Evolutionary conservation across 768 basidiomycete genomes (phyloP), one percentile per base, ranked within the genome.

Genomic region (Kondoa subrosea): DNA sequence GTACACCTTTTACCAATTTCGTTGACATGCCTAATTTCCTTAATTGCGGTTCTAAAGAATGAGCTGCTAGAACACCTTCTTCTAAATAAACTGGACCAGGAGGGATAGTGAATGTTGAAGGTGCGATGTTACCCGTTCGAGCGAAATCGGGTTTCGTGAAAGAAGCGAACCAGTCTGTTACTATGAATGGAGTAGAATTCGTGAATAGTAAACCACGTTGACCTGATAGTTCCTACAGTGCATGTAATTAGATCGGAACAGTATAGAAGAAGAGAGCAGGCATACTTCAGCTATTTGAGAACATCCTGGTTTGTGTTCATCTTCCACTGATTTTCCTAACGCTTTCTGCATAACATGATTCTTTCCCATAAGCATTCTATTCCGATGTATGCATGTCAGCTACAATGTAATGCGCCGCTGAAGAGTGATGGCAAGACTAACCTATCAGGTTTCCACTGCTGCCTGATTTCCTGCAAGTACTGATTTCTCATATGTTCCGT

Each of bases 41-140:
- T 65, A 99, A 81, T 76, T 97, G 93, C 26, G 92, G 91, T 70
- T 99, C 95, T 80, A 97, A 91, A 73, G 91, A 91, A 77, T 96
- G 91, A 40, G 95, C 91, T 77, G 97, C 91, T 86, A 31, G 29
- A 50, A 87, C 83, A 0, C 87, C 87, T 70, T 87, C 85, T 64
- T 76, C 75, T 83, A 85, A 75, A 40, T 91, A 83, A 66, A 96
- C 84, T 26, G 93, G 89, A 34, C 92, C 92, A 68, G 78, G 83
- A 17, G 91, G 87, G 21, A 99, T 80, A 33, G 81, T 79, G 67
- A 95, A 83, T 0, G 87, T 86, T 69, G 84, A 82, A 59, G 82
- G 81, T 2, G 91, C 91, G 31, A 79, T 77, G 76, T 91, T 91
- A 58, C 91, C 91, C 71, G 87, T 81, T 27, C 95, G 85, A 25